Percentiles rank a stretch among this genome's conserved stretches.
Conservation (phyloP, 2,329 filamentous ascomycete species). For the Xylariaceae sp. region DNA sequence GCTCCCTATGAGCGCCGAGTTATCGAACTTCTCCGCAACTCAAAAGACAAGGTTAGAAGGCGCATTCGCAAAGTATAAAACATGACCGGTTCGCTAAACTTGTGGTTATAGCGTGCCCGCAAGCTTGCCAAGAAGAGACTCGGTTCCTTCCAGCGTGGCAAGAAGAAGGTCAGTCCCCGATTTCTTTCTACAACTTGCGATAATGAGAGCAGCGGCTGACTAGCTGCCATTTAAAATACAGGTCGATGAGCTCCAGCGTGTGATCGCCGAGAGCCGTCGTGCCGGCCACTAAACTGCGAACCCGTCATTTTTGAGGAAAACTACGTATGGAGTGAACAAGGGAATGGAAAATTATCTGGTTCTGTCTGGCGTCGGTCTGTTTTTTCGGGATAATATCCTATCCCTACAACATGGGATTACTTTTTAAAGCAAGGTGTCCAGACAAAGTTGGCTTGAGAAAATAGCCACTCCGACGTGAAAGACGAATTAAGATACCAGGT, state of each 20-base stretch:
- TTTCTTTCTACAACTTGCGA: not conserved
- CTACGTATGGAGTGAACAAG: conserved; percentile 15
- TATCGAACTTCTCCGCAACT: conserved; percentile 98
- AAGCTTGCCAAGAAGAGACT: conserved; percentile 99
- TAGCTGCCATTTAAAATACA: not conserved
- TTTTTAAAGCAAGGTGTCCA: conserved; percentile 3
- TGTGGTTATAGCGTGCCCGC: conserved; percentile 61
- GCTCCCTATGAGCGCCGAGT: conserved; percentile 97
- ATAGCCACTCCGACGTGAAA: conserved; percentile 22
- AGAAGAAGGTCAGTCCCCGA: conserved; percentile 73
- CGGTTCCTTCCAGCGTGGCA: conserved; percentile 96
- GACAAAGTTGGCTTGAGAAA: conserved; percentile 10
- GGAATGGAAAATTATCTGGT: conserved; percentile 19
- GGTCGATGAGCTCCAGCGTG: conserved; percentile 85
- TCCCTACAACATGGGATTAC: conserved; percentile 16
- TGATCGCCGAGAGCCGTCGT: conserved; percentile 92
- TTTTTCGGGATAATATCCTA: conserved; percentile 24
- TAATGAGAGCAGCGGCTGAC: not conserved
- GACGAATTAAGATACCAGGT: conserved; percentile 23
- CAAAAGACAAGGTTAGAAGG: conserved; percentile 73
- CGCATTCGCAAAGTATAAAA: not conserved
- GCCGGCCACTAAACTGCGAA: conserved; percentile 48
- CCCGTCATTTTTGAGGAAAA: conserved; percentile 9
- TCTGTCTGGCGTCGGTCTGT: conserved; percentile 24
- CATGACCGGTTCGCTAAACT: not conserved